phyloP scores from a whole-genome alignment of 371 early-diverging fungal species.

The Circinella minor region DNA sequence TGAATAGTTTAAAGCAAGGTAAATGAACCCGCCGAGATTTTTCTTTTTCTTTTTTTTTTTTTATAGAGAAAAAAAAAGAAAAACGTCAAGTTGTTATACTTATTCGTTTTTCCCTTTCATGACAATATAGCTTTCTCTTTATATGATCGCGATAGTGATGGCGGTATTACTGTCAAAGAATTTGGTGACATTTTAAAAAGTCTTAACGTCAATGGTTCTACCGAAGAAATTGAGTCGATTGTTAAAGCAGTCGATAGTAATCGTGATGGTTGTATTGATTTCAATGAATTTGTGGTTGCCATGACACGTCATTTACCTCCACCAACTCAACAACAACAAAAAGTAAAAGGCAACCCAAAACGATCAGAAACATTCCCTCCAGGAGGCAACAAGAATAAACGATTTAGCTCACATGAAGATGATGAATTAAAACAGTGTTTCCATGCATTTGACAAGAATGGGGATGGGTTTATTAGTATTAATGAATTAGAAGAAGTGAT shows the following conservation, averaged over 20 bases:
- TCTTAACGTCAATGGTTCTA: slow-evolving; percentile 67
- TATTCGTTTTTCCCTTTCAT: too few relatives aligned
- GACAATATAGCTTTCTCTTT: slow-evolving; percentile 66
- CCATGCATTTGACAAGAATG: slow-evolving; percentile 70
- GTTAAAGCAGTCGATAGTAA: slow-evolving; percentile 48
- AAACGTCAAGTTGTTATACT: too few relatives aligned
- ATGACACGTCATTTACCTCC: slow-evolving; percentile 62
- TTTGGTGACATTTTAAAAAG: slow-evolving; percentile 70
- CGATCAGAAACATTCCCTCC: slow-evolving; percentile 20
- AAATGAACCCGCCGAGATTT: background rate
- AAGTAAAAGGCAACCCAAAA: slow-evolving; percentile 10
- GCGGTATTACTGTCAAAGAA: slow-evolving; percentile 59
- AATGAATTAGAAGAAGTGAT: slow-evolving; percentile 70
- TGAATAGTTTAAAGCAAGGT: slow-evolving; percentile 12
- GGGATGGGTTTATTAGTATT: slow-evolving; percentile 66
- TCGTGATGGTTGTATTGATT: slow-evolving; percentile 50
- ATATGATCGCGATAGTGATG: slow-evolving; percentile 68
- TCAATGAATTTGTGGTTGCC: slow-evolving; percentile 71
- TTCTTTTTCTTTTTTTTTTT: too few relatives aligned
- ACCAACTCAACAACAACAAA: background rate
- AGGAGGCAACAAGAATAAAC: slow-evolving; percentile 10
- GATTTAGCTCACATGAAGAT: slow-evolving; percentile 40
- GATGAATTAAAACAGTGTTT: slow-evolving; percentile 70
- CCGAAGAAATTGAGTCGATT: slow-evolving; percentile 60
- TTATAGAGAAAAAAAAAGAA: too few relatives aligned